Evolutionary conservation across 345 rosid species (phyloP).

Genomic region (Excoecaria cochinchinensis): DNA sequence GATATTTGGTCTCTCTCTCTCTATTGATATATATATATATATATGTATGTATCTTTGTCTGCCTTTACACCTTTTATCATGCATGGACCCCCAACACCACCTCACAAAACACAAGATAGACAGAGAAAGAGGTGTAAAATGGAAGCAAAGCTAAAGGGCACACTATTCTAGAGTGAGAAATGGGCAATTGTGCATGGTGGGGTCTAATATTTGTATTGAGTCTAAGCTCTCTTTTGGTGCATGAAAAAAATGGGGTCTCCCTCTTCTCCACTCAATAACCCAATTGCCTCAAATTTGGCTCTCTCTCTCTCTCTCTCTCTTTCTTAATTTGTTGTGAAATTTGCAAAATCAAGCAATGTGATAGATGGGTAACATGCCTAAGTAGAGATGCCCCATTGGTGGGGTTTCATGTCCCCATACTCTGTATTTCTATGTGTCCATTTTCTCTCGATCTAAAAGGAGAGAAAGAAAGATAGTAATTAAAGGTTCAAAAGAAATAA

Average conservation of each 20-base stretch:
- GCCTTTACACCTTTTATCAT: constrained; percentile 45
- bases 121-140: constrained; percentile 43
- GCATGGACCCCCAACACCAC: constrained; percentile 33
- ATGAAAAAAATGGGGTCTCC: constrained; percentile 43
- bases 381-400: constrained; percentile 28
- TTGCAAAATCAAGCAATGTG: constrained; percentile 40
- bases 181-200: constrained; percentile 30
- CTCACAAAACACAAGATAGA: constrained; percentile 8
- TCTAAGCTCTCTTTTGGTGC: constrained; percentile 39
- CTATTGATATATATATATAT: neutral
- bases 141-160: constrained; percentile 54
- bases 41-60: constrained; percentile 8
- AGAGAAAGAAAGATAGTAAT: neutral
- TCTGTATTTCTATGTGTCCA: constrained; percentile 2
- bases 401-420: constrained; percentile 26
- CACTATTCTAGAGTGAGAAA: constrained; percentile 40
- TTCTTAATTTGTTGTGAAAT: constrained; percentile 8
- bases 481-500: neutral
- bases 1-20: neutral
- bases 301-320: neutral
- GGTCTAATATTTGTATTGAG: constrained; percentile 9
- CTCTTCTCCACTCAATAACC: constrained; percentile 19
- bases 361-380: constrained; percentile 23
- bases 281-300: constrained; percentile 10
- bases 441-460: neutral